phyloP scores from a whole-genome alignment of 257 asterid genomes.

The Gardenia jasminoides region DNA sequence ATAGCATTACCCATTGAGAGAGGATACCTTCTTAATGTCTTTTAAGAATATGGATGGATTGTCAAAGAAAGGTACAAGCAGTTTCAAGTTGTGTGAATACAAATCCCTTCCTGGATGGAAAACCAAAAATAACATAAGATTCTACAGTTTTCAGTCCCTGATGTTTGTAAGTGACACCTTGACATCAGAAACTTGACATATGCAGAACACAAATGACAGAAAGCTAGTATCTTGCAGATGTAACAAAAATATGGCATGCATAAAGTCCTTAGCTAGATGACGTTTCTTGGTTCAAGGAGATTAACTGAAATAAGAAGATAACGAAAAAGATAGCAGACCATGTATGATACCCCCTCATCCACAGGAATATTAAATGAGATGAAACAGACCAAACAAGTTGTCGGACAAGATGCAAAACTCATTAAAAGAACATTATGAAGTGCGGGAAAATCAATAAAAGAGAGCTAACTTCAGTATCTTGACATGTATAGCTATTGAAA shows the following conservation, averaged over 20 bases:
- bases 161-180: background rate
- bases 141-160: background rate
- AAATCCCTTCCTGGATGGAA: constrained; percentile 61
- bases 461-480: background rate
- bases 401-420: background rate
- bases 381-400: background rate
- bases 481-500: background rate
- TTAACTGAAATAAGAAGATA: background rate
- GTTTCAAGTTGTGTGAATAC: constrained; percentile 74
- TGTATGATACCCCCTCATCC: background rate
- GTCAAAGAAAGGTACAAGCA: constrained; percentile 77
- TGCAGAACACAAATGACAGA: background rate
- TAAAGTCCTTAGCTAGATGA: background rate
- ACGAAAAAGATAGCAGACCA: background rate
- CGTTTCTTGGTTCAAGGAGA: background rate
- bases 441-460: background rate
- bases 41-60: constrained; percentile 64
- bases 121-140: constrained; percentile 12
- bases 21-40: constrained; percentile 56
- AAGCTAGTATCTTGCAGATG: background rate
- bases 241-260: background rate
- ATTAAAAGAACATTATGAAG: background rate
- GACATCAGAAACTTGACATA: background rate
- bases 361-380: background rate
- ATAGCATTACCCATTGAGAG: constrained; percentile 4